Evolutionary conservation across 169 alveolate species (phyloP).

Genomic region (Plasmodium sp.): DNA sequence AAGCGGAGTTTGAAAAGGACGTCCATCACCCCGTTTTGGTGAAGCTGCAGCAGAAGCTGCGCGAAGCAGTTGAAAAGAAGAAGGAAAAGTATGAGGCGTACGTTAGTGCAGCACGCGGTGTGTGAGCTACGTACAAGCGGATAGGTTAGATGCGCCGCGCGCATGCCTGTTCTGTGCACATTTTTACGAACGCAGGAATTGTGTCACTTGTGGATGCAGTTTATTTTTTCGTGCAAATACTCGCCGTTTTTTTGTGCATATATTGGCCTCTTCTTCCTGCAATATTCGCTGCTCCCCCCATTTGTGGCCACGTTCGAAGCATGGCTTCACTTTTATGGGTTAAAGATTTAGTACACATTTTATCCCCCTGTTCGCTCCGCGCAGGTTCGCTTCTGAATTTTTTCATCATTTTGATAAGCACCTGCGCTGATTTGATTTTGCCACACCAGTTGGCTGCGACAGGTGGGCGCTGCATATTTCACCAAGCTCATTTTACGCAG

Average conservation of each 20-base stretch:
- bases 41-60: constrained; percentile 17
- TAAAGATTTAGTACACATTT: background rate
- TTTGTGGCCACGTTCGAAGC: background rate
- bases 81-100: constrained; percentile 45
- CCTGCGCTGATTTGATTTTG: background rate
- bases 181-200: background rate
- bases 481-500: background rate
- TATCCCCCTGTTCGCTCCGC: background rate
- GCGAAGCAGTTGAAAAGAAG: constrained; percentile 43
- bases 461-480: background rate
- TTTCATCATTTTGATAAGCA: background rate
- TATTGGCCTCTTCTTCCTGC: background rate
- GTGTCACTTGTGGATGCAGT: background rate
- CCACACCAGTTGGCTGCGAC: background rate
- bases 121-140: background rate
- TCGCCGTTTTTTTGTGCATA: background rate
- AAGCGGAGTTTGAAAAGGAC: constrained; percentile 41
- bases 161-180: background rate
- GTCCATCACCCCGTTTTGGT: constrained; percentile 50
- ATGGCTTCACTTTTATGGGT: background rate
- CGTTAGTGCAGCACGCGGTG: background rate
- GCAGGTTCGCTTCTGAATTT: background rate
- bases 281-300: background rate
- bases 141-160: background rate
- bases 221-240: background rate